phyloP scores from a whole-genome alignment of 2,329 filamentous ascomycete genomes.

The Sporothrix protearum region DNA sequence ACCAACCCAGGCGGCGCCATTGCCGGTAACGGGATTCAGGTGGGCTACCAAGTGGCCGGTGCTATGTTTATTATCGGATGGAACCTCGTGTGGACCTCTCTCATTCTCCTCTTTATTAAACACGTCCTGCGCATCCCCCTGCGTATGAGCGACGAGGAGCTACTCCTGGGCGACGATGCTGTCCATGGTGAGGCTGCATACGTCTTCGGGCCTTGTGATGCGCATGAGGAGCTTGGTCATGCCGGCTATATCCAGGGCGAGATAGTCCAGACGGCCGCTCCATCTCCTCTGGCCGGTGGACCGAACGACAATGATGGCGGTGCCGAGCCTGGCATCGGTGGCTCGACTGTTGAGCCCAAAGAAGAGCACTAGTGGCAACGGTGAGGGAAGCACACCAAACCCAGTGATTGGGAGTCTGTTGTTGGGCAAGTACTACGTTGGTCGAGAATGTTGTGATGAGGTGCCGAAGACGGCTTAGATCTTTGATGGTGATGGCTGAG shows the following conservation, averaged over 20 bases:
- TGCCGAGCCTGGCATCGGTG: conserved; percentile 29
- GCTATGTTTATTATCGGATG: conserved; percentile 49
- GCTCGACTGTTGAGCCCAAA: conserved; percentile 25
- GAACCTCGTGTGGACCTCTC: conserved; percentile 49
- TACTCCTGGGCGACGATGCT: conserved; percentile 46
- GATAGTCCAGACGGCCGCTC: conserved; percentile 18
- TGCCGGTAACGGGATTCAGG: conserved; percentile 48
- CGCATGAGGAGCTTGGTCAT: conserved; percentile 27
- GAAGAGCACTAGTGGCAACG: conserved; percentile 26
- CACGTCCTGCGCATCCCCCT: conserved; percentile 47
- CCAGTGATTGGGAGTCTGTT: background rate
- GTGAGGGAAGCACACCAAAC: conserved; percentile 7
- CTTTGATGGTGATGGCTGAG: background rate
- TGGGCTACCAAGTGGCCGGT: conserved; percentile 49
- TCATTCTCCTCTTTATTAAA: conserved; percentile 50
- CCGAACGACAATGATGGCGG: conserved; percentile 17
- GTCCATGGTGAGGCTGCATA: conserved; percentile 48
- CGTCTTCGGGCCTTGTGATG: conserved; percentile 33
- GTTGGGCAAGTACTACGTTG: background rate
- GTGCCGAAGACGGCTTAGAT: background rate
- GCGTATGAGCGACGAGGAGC: conserved; percentile 45
- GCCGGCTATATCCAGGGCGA: conserved; percentile 32
- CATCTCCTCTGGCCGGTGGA: background rate
- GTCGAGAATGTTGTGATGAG: background rate
- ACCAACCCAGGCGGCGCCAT: conserved; percentile 47